Evolutionary conservation across 768 basidiomycete genomes (phyloP).

Genomic region (Boletus sensibilis): DNA sequence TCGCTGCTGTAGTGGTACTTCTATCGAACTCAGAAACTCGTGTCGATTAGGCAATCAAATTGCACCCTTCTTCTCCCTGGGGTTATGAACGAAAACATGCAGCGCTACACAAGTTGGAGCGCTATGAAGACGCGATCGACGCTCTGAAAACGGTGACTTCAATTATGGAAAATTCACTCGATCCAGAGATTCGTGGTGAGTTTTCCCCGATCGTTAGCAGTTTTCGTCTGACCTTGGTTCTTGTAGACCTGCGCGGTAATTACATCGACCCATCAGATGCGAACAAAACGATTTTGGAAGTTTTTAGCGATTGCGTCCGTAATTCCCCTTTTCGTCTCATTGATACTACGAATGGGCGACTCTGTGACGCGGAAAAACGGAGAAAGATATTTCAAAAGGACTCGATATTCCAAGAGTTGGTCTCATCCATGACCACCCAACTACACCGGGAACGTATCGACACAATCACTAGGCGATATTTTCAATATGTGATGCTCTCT

Average conservation of each 20-base stretch:
- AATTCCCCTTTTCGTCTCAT: slow-evolving; percentile 19
- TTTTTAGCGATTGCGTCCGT: not conserved
- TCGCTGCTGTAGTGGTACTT: not conserved
- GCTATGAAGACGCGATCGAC: slow-evolving; percentile 11
- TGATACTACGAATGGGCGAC: slow-evolving; percentile 16
- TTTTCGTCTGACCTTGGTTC: not conserved
- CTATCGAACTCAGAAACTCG: not conserved
- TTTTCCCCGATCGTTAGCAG: not conserved
- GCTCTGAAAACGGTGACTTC: slow-evolving; percentile 7
- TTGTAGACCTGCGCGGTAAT: slow-evolving; percentile 4
- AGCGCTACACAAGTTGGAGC: slow-evolving; percentile 11
- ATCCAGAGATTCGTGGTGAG: slow-evolving; percentile 14
- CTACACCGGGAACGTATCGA: slow-evolving; percentile 5
- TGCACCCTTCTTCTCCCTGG: slow-evolving; percentile 11
- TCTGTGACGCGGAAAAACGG: slow-evolving; percentile 19
- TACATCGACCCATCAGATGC: slow-evolving; percentile 14
- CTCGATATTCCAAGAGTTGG: slow-evolving; percentile 9
- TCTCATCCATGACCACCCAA: slow-evolving; percentile 16
- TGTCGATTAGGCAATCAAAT: slow-evolving; percentile 7
- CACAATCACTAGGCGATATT: slow-evolving; percentile 1
- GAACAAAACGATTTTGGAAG: not conserved
- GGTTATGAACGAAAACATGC: slow-evolving; percentile 18
- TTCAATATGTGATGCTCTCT: slow-evolving; percentile 23
- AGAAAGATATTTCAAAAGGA: slow-evolving; percentile 11
- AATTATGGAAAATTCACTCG: slow-evolving; percentile 6